Evolutionary conservation across 2,329 filamentous ascomycete genomes (phyloP), one percentile per base, ranked within the genome.

Genomic region (Phyllosticta capitalensis): DNA sequence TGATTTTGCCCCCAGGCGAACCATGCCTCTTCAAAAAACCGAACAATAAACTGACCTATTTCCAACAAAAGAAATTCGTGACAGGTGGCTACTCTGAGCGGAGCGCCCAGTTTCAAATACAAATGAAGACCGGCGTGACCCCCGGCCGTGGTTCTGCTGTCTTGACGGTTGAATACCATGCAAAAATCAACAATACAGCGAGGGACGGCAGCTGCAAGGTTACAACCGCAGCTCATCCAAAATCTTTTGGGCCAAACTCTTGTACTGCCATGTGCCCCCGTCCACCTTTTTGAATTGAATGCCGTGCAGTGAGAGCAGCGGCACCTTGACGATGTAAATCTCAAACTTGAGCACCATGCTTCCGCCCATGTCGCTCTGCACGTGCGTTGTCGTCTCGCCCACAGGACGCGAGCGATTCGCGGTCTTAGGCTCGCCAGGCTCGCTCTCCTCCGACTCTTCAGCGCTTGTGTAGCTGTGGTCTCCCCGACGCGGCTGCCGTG

Each of bases 231-330:
- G 76, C 72, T 94, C 91, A 69, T 88, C 85, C 66, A 99, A 78
- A 67, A 99, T 96, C 67, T 91, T 91, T 74, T 96, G 92, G 38
- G 94, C 94, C 91, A 97, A 95, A 69, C 90, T 92, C 79, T 96
- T 96, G 77, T 95, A 99, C 74, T 96, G 92, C 92, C 92, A 97
- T 61, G 94, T 97, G 61, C 95, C 92, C 38, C 94, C 92, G 60
- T 89, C 84, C 65, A 97, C 87, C 71, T 94, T 91, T 81, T 99
- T 99, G 79, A 99, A 99, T 72, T 97, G 94, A 63, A 99, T 92
- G 54, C 94, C 94, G 69, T 99, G 92, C 60, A 99, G 76, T 50
- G 88, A 91, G 62, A 99, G 84, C 56, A 99, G 78, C 12, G 94
- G 94, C 24, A 99, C 91, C 76, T 99, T 99, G 71, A 99, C 94